Evolutionary conservation across 805 yeast genomes (phyloP).

Genomic region (Yarrowia sp.): DNA sequence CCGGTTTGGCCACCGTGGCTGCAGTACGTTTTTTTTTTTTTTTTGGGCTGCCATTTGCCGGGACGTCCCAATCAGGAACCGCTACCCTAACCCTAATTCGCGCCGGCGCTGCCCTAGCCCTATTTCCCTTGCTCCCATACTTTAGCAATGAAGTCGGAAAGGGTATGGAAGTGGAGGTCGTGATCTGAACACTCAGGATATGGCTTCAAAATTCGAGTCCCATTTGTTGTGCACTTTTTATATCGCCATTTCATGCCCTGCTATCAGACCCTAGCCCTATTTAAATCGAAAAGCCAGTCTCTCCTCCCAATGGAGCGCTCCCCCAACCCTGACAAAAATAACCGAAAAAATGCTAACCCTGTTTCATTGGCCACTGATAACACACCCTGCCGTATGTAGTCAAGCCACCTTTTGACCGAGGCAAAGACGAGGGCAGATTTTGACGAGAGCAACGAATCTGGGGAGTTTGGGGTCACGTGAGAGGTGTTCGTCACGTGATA

Average conservation of each 20-base stretch:
- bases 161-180: too few species aligned
- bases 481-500: neutral
- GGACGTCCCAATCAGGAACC: neutral
- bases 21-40: too few species aligned
- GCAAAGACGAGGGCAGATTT: too few species aligned
- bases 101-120: slow-evolving; percentile 13
- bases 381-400: neutral
- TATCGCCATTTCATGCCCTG: neutral
- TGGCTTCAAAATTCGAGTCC: too few species aligned
- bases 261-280: slow-evolving; percentile 27
- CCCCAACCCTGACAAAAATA: slow-evolving; percentile 20
- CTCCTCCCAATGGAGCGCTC: neutral
- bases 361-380: slow-evolving; percentile 37
- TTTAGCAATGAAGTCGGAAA: too few species aligned
- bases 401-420: neutral
- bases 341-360: slow-evolving; percentile 29
- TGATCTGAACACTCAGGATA: too few species aligned
- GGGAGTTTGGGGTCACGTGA: slow-evolving; percentile 1
- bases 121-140: neutral
- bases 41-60: too few species aligned
- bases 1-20: too few species aligned
- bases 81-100: slow-evolving; percentile 12
- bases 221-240: too few species aligned
- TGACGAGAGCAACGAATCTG: too few species aligned
- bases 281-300: slow-evolving; percentile 1